Percentiles rank a stretch among this genome's conserved stretches.
Conservation (phyloP, 257 asterid species). For the Apocynum venetum region DNA sequence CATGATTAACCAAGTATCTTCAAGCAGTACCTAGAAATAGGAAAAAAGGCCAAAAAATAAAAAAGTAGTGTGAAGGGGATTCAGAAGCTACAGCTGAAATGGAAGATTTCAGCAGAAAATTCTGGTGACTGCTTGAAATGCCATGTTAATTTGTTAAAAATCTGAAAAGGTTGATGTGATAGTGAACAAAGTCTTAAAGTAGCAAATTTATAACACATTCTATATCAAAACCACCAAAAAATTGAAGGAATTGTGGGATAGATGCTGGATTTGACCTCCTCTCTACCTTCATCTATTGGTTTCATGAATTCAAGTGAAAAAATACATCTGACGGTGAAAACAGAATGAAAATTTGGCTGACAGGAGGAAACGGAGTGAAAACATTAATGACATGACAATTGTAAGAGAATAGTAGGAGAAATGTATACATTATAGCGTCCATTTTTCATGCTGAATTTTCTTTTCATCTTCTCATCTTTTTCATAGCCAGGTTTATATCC, state of each 20-base stretch:
- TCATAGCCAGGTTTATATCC: slow-evolving; percentile 4
- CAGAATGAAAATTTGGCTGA: neutral
- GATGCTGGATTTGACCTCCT: neutral
- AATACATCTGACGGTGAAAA: neutral
- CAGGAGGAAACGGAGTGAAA: neutral
- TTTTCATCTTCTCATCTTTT: slow-evolving; percentile 28
- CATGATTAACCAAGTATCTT: neutral
- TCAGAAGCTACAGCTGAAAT: neutral
- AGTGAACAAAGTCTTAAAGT: neutral
- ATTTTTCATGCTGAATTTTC: slow-evolving; percentile 39
- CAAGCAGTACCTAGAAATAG: neutral
- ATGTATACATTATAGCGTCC: slow-evolving; percentile 79
- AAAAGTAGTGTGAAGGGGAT: neutral
- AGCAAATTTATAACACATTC: neutral
- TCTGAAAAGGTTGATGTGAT: neutral
- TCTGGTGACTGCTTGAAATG: neutral
- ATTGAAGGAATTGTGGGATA: neutral
- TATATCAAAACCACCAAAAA: neutral
- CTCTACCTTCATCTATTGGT: neutral
- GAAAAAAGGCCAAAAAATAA: neutral
- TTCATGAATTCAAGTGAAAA: neutral
- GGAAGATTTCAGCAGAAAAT: neutral
- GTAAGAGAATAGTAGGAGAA: slow-evolving; percentile 8
- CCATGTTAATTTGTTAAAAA: neutral
- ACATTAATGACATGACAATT: neutral